A percentile compares a stretch with the other conserved stretches of the same genome.
Evolutionary conservation across 208 protist genomes (phyloP).

Genomic region (Trypanosoma grayi): DNA sequence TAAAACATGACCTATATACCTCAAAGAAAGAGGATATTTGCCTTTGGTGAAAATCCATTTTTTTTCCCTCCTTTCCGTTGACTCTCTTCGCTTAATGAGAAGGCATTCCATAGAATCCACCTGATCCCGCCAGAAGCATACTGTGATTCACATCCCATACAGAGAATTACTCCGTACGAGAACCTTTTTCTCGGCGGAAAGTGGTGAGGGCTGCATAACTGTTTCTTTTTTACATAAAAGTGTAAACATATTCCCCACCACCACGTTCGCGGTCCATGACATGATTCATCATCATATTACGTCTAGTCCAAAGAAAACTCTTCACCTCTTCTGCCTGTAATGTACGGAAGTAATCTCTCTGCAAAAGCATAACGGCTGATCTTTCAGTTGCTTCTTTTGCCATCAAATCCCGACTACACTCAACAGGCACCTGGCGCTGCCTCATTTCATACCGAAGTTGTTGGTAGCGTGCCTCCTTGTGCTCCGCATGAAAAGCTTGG

Average conservation of each 20-base stretch:
- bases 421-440: constrained; percentile 20
- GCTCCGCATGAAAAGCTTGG: constrained; percentile 20
- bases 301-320: constrained; percentile 23
- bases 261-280: constrained; percentile 7
- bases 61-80: too few relatives aligned
- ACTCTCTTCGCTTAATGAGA: too few relatives aligned
- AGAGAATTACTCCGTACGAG: too few relatives aligned
- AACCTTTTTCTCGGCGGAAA: not conserved
- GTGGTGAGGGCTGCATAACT: not conserved
- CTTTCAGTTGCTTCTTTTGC: constrained; percentile 26
- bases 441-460: constrained; percentile 31
- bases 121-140: too few relatives aligned
- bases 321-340: constrained; percentile 33
- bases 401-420: constrained; percentile 18
- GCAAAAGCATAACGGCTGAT: constrained; percentile 27
- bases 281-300: constrained; percentile 22
- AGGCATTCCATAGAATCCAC: too few relatives aligned
- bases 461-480: constrained; percentile 27
- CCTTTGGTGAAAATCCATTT: too few relatives aligned
- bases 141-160: too few relatives aligned
- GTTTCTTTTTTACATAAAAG: constrained; percentile 10
- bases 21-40: too few relatives aligned
- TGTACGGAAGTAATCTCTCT: constrained; percentile 28
- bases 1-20: not conserved
- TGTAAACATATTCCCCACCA: not conserved